Percentiles rank a stretch among this genome's conserved stretches.
These are phyloP conservation scores for Irpex lacteus DNA, from an alignment of 1,284 basidiomycete species.

Conservation along the genomic window DNA sequence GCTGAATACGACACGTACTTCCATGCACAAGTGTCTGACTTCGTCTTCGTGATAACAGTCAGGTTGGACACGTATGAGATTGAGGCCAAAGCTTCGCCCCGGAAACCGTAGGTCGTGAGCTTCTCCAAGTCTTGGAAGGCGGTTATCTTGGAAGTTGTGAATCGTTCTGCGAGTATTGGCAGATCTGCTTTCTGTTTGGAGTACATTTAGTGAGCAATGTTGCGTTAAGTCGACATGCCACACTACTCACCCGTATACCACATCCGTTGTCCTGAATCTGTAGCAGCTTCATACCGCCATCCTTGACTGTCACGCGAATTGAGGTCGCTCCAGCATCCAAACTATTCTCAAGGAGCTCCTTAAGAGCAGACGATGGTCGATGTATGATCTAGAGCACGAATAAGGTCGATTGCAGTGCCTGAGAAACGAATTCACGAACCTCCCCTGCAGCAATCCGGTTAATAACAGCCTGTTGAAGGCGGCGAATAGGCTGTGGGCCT, in stretches of 20 bases:
- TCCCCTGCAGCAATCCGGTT: constrained; percentile 85
- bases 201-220: no score
- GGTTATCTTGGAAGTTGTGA: constrained; percentile 93
- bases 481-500: constrained; percentile 56
- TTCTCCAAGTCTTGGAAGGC: constrained; percentile 84
- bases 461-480: constrained; percentile 72
- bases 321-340: constrained; percentile 90
- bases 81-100: constrained; percentile 95
- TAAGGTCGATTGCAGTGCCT: neutral
- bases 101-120: constrained; percentile 94
- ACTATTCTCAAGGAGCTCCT: constrained; percentile 94
- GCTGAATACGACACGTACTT: constrained; percentile 54
- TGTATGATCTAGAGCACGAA: constrained; percentile 82
- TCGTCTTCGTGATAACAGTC: constrained; percentile 88
- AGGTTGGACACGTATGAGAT: constrained; percentile 94
- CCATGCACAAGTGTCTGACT: constrained; percentile 80
- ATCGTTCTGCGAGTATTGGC: constrained; percentile 90
- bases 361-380: constrained; percentile 92
- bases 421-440: constrained; percentile 35
- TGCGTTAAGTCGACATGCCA: no score
- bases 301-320: constrained; percentile 88
- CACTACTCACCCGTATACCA: constrained; percentile 75
- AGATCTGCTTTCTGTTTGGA: constrained; percentile 61
- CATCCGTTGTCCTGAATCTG: constrained; percentile 98
- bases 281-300: constrained; percentile 93